Conservation (phyloP, 2,329 filamentous ascomycete species). For the Nectriaceae sp. region DNA sequence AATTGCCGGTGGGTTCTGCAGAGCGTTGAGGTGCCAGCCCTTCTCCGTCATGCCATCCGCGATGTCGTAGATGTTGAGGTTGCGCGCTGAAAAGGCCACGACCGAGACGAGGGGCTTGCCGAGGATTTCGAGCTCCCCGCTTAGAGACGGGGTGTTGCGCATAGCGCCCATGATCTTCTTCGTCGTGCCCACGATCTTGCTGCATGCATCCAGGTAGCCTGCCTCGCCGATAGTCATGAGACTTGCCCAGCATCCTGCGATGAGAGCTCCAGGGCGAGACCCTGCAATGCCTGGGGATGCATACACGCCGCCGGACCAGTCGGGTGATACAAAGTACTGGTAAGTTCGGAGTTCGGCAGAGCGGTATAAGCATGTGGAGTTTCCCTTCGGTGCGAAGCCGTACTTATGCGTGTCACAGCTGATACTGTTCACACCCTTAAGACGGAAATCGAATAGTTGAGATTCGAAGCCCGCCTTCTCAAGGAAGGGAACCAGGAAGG, state of each 20-base stretch:
- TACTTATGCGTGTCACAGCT: constrained; percentile 99
- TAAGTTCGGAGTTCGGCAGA: constrained; percentile 75
- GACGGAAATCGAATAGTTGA: constrained; percentile 87
- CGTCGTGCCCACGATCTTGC: constrained; percentile 82
- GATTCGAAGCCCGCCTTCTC: constrained; percentile 91
- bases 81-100: constrained; percentile 80
- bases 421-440: constrained; percentile 93
- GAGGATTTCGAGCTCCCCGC: constrained; percentile 74
- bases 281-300: constrained; percentile 91
- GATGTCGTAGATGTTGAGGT: constrained; percentile 91
- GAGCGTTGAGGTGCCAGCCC: constrained; percentile 94
- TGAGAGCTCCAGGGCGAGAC: constrained; percentile 87
- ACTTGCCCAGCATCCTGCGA: constrained; percentile 93
- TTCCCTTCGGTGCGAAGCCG: constrained; percentile 97
- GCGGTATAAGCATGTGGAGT: constrained; percentile 90
- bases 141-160: constrained; percentile 66
- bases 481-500: constrained; percentile 90
- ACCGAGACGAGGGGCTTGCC: constrained; percentile 88
- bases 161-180: constrained; percentile 82
- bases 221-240: constrained; percentile 85
- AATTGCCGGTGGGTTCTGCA: constrained; percentile 89
- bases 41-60: constrained; percentile 82
- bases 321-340: constrained; percentile 94
- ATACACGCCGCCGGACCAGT: constrained; percentile 96
- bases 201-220: constrained; percentile 85